Conservation (phyloP, 768 basidiomycete species). For the Leccinum imitatum region DNA sequence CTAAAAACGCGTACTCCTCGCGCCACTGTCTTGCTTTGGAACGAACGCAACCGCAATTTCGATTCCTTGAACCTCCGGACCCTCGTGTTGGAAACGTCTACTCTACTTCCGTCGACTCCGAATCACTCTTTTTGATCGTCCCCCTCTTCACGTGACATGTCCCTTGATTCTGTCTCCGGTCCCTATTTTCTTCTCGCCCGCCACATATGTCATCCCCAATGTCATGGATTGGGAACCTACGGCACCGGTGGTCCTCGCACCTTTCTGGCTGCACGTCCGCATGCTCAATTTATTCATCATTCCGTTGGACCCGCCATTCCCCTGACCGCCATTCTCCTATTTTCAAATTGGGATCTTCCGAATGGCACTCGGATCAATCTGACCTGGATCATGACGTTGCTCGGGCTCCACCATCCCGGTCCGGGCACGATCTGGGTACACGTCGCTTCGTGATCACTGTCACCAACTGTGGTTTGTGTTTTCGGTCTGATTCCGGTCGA, state of each 20-base stretch:
- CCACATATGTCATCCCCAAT: background rate
- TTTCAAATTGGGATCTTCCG: constrained; percentile 13
- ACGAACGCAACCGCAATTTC: constrained; percentile 23
- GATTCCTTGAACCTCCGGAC: constrained; percentile 26
- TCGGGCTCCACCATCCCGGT: constrained; percentile 4
- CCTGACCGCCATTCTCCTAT: constrained; percentile 6
- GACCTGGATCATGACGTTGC: constrained; percentile 9
- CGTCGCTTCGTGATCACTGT: constrained; percentile 4
- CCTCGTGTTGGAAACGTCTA: constrained; percentile 22
- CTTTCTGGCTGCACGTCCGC: background rate
- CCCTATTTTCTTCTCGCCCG: constrained; percentile 1
- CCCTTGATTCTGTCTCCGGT: background rate
- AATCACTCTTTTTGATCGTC: background rate
- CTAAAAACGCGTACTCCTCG: background rate
- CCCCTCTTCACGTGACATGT: constrained; percentile 1
- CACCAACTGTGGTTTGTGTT: constrained; percentile 13
- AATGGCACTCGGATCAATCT: constrained; percentile 8
- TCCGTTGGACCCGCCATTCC: constrained; percentile 1
- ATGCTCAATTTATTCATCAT: constrained; percentile 5
- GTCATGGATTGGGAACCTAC: constrained; percentile 18
- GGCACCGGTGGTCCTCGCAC: constrained; percentile 3
- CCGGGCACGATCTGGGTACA: background rate
- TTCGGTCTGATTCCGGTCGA: constrained; percentile 13
- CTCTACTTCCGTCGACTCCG: constrained; percentile 8
- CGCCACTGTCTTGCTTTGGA: constrained; percentile 13